Evolutionary conservation across 108 stramenopile genomes (phyloP), one percentile per base, ranked within the genome.

Genomic region (Aureococcus anophagefferens): DNA sequence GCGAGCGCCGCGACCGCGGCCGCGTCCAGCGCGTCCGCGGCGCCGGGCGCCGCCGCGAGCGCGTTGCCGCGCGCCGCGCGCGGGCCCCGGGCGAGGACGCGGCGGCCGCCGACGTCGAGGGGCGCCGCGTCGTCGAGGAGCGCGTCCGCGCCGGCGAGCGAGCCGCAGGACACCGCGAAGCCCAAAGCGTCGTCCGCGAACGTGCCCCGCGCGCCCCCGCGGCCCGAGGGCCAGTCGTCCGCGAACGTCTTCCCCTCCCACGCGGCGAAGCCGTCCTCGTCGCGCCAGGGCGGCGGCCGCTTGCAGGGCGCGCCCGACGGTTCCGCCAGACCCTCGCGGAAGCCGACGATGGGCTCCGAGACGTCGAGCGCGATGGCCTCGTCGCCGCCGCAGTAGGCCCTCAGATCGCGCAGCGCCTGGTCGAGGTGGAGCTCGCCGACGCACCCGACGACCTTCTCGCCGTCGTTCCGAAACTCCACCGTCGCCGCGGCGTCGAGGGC

Each of bases 281-380:
- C 9, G 40, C 40, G 5, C 40, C 40, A 44, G 9, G 40, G 40
- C 40, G 40, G 40, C 40, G 40, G 40, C n/a, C n/a, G n/a, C 40
- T 11, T 13, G 9, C 5, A 5, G 40, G 40, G 9, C 40, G 5
- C 40, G 5, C 40, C 40, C 40, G 40, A 11, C 40, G 5, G 5
- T 44, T 44, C 40, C 5, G 40, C 5, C 5, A 44, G 9, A 44
- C 51, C 51, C 83, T 87, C 86, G 63, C 86, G 81, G 86, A 80
- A 86, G 5, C 85, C 84, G 35, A 87, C 86, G 34, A 87, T 83
- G 28, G 86, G 86, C 45, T 87, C 83, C 25, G 83, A 84, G 74
- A 83, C 81, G 66, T 46, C 77, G 4, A 87, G 21, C 21, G 81
- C 59, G 82, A 79, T 0, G n/a, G n/a, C n/a, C n/a, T n/a, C n/a